phyloP scores from a whole-genome alignment of 2,329 filamentous ascomycete species.

The Alternaria infectoria region DNA sequence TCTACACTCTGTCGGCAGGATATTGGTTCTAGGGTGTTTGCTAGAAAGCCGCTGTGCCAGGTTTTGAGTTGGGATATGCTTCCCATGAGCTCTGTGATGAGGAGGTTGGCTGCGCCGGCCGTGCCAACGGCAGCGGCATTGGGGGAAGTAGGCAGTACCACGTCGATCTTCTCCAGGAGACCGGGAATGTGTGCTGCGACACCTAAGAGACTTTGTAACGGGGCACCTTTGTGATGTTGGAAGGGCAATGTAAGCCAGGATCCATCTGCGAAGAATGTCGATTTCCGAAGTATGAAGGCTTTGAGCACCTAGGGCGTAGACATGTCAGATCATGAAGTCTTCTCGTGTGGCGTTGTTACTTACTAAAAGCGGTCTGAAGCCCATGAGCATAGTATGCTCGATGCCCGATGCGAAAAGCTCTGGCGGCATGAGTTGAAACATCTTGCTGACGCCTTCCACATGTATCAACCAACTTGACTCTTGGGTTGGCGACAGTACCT shows the following conservation, averaged over 20 bases:
- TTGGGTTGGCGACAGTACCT: not conserved
- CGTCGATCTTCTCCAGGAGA: not conserved
- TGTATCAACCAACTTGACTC: not conserved
- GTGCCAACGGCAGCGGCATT: not conserved
- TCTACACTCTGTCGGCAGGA: not conserved
- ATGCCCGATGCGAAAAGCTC: not conserved
- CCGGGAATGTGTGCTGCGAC: not conserved
- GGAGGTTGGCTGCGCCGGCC: not conserved
- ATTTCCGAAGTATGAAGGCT: not conserved
- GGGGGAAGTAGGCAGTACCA: not conserved
- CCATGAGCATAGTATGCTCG: not conserved
- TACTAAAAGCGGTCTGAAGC: not conserved
- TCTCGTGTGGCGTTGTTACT: not conserved
- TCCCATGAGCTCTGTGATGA: not conserved
- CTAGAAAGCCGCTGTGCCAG: not conserved
- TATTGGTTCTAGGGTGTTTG: not conserved
- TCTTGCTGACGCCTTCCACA: not conserved
- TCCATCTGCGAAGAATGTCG: not conserved
- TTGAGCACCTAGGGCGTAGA: not conserved
- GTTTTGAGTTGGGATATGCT: not conserved
- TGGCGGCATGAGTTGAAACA: not conserved
- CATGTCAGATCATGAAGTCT: not conserved
- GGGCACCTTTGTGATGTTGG: not conserved
- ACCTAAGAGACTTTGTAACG: not conserved
- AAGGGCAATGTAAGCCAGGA: not conserved